Evolutionary conservation across 108 stramenopile genomes (phyloP), one percentile per base, ranked within the genome.

Genomic region (Nitzschia putrida): DNA sequence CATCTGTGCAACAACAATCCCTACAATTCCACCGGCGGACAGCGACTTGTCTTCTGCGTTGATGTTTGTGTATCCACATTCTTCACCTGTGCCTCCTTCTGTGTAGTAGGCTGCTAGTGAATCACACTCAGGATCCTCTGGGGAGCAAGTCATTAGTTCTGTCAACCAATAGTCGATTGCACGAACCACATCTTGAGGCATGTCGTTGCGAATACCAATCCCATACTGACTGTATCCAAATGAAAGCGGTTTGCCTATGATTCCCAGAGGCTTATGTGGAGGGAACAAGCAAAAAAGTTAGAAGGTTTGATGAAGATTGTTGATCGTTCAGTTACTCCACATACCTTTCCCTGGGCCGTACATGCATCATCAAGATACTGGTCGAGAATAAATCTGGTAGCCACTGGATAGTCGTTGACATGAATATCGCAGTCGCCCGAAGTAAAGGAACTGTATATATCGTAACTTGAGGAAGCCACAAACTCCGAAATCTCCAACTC

Each of bases 181-280:
- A 29, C 66, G 23, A 18, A 72, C 70, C 34, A 71, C 70, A 0
- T 53, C 16, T 1, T n/a, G 7, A 16, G 59, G 51, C 38, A 71
- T 53, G 56, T 71, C 69, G 29, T 65, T 56, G 7, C 76, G 69
- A 23, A 77, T 50, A 1, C 76, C 76, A 54, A 71, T 71, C 10
- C 65, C 76, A 45, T 66, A 77, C n/a, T 77, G 76, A 26, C 22
- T 58, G 23, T 66, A 77, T 41, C 76, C 76, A 77, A 71, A 77
- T n/a, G 52, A 20, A 57, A 77, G 20, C 2, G 76, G 65, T 21
- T 45, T 23, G 24, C 61, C 69, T 20, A 77, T 72, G 49, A 77
- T 42, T 14, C 76, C 76, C 1, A 77, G 18, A 25, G 76, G 70
- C 61, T 64, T n/a, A n/a, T n/a, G n/a, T n/a, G n/a, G n/a, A n/a